A percentile compares a stretch with the other conserved stretches of the same genome.
Evolutionary conservation across 2,329 filamentous ascomycete species (phyloP).

Genomic region (Aspergillus sojae): DNA sequence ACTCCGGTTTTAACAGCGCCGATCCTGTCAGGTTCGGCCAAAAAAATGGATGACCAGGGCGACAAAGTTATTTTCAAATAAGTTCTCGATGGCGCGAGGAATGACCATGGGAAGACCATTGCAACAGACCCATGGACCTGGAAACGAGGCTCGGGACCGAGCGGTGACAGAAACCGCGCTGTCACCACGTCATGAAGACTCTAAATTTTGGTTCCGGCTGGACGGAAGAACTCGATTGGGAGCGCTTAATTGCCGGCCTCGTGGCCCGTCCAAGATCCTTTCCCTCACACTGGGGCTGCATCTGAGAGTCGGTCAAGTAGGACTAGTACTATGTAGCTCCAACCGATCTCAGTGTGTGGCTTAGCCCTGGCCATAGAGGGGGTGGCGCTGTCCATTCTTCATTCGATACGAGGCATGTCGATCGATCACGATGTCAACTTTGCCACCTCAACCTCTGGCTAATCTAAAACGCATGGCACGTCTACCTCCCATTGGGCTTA

Average conservation of each 20-base stretch:
- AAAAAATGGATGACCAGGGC: background rate
- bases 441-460: background rate
- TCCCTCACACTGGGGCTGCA: background rate
- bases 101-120: background rate
- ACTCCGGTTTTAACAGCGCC: background rate
- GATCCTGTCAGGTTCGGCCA: background rate
- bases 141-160: background rate
- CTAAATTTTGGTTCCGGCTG: background rate
- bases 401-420: background rate
- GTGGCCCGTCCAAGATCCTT: background rate
- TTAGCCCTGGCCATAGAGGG: background rate
- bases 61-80: background rate
- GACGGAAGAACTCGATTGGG: background rate
- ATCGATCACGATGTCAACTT: background rate
- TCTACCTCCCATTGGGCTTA: background rate
- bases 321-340: background rate
- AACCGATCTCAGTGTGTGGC: background rate
- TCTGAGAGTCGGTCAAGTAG: background rate
- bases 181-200: background rate
- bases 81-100: background rate
- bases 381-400: background rate
- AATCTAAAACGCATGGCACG: background rate
- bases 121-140: background rate
- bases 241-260: conserved; percentile 1
- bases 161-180: background rate